A percentile compares a stretch with the other conserved stretches of the same genome.
Evolutionary conservation across 148 eudicot species (phyloP).

Genomic region (Fagopyrum esculentum): DNA sequence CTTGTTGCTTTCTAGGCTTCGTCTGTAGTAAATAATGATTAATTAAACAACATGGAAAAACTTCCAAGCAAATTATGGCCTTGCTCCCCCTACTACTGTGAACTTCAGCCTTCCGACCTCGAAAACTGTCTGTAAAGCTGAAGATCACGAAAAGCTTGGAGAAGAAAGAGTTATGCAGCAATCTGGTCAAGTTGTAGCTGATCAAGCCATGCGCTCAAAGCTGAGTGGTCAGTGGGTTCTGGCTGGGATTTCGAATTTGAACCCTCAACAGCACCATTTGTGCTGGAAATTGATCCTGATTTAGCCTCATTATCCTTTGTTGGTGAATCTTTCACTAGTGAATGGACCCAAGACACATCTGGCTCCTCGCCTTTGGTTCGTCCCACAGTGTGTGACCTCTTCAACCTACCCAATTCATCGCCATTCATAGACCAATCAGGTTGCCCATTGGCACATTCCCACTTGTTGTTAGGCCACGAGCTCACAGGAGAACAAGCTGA

Average conservation of each 20-base stretch:
- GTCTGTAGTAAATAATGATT: slow-evolving; percentile 27
- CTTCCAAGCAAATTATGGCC: slow-evolving; percentile 11
- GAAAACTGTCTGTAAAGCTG: slow-evolving; percentile 7
- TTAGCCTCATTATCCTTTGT: slow-evolving; percentile 24
- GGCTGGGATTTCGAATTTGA: slow-evolving; percentile 26
- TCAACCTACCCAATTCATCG: slow-evolving; percentile 26
- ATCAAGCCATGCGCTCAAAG: slow-evolving; percentile 55
- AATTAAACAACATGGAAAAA: slow-evolving; percentile 22
- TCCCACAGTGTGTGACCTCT: slow-evolving; percentile 31
- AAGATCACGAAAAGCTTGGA: slow-evolving; percentile 4
- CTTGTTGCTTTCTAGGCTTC: slow-evolving; percentile 18
- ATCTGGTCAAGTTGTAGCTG: slow-evolving; percentile 38
- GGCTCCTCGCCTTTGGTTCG: slow-evolving; percentile 40
- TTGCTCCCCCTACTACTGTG: slow-evolving; percentile 7
- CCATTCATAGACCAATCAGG: slow-evolving; percentile 47
- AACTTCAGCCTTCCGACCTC: slow-evolving; percentile 16
- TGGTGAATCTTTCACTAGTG: slow-evolving; percentile 57
- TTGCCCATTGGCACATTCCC: slow-evolving; percentile 44
- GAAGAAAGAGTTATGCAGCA: slow-evolving; percentile 24
- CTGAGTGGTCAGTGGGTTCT: slow-evolving; percentile 37
- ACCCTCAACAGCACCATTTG: slow-evolving; percentile 27
- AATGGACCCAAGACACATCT: slow-evolving; percentile 56
- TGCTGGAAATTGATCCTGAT: slow-evolving; percentile 17
- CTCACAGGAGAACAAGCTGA: slow-evolving; percentile 34
- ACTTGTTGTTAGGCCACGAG: slow-evolving; percentile 34